Conservation (phyloP, 805 yeast species). For the Saturnispora quitensis region DNA sequence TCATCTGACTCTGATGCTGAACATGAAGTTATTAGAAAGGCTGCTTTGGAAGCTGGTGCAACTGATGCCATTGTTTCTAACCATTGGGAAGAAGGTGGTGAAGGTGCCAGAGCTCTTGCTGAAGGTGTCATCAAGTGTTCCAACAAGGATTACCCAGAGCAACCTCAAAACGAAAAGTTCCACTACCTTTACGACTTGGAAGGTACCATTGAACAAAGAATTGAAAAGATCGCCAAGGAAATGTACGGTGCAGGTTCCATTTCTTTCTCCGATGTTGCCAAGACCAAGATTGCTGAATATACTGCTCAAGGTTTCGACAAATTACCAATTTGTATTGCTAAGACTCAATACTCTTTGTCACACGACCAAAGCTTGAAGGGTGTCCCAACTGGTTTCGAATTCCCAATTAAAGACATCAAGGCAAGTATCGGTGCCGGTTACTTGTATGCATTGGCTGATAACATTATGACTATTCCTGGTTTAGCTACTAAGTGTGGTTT, state of each 20-base stretch:
- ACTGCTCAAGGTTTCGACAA: slow-evolving; percentile 82
- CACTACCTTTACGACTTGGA: slow-evolving; percentile 63
- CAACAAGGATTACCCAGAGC: slow-evolving; percentile 30
- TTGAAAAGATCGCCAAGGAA: slow-evolving; percentile 66
- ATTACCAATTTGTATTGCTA: slow-evolving; percentile 93
- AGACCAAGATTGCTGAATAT: slow-evolving; percentile 70
- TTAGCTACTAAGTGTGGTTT: slow-evolving; percentile 92
- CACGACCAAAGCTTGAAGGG: slow-evolving; percentile 92
- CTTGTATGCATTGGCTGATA: slow-evolving; percentile 92
- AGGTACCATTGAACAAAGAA: slow-evolving; percentile 66
- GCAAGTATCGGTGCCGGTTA: slow-evolving; percentile 96
- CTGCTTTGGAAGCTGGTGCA: slow-evolving; percentile 88
- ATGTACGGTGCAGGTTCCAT: slow-evolving; percentile 91
- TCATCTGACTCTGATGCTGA: slow-evolving; percentile 75
- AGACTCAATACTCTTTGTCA: slow-evolving; percentile 92
- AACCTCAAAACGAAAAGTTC: slow-evolving; percentile 35
- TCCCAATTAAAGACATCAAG: slow-evolving; percentile 91
- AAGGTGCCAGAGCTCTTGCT: slow-evolving; percentile 80
- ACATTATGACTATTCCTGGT: slow-evolving; percentile 96
- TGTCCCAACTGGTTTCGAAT: slow-evolving; percentile 87
- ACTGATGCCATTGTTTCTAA: slow-evolving; percentile 80
- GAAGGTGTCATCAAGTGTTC: slow-evolving; percentile 72
- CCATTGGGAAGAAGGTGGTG: slow-evolving; percentile 96
- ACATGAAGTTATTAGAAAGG: slow-evolving; percentile 67
- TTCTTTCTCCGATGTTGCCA: slow-evolving; percentile 76